Evolutionary conservation across 768 basidiomycete species (phyloP).

Genomic region (Tylopilus rubrobrunneus): DNA sequence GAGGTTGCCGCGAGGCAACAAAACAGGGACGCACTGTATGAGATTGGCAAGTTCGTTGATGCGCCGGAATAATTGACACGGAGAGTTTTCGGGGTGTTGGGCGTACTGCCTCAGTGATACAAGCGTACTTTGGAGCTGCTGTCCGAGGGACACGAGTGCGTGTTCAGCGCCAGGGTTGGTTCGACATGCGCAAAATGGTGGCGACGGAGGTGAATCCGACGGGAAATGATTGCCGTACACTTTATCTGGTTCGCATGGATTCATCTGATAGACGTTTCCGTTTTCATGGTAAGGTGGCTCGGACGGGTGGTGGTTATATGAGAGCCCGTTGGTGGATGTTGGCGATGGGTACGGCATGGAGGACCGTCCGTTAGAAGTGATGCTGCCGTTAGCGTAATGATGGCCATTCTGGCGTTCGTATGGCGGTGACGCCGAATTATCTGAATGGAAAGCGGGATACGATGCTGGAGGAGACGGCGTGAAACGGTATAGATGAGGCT

Average conservation of each 20-base stretch:
- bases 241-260: conserved; percentile 33
- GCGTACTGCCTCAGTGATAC: conserved; percentile 57
- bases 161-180: conserved; percentile 56
- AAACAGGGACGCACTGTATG: conserved; percentile 54
- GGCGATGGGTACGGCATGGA: conserved; percentile 34
- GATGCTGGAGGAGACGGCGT: conserved; percentile 58
- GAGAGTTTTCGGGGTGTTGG: conserved; percentile 50
- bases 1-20: conserved; percentile 32
- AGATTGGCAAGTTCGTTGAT: conserved; percentile 59
- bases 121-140: conserved; percentile 58
- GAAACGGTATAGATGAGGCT: conserved; percentile 63
- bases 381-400: conserved; percentile 30
- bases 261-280: conserved; percentile 35
- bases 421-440: conserved; percentile 35
- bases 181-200: conserved; percentile 57
- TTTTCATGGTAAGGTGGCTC: conserved; percentile 34
- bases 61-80: conserved; percentile 54
- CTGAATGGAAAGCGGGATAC: conserved; percentile 50
- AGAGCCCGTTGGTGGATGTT: conserved; percentile 31
- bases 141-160: conserved; percentile 57
- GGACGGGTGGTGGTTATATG: conserved; percentile 32
- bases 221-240: conserved; percentile 31
- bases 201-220: conserved; percentile 31
- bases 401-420: conserved; percentile 34
- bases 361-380: conserved; percentile 25